These are phyloP conservation scores for Diversispora epigaea DNA, from an alignment of 192 early-diverging fungal species.

Conservation along the genomic window DNA sequence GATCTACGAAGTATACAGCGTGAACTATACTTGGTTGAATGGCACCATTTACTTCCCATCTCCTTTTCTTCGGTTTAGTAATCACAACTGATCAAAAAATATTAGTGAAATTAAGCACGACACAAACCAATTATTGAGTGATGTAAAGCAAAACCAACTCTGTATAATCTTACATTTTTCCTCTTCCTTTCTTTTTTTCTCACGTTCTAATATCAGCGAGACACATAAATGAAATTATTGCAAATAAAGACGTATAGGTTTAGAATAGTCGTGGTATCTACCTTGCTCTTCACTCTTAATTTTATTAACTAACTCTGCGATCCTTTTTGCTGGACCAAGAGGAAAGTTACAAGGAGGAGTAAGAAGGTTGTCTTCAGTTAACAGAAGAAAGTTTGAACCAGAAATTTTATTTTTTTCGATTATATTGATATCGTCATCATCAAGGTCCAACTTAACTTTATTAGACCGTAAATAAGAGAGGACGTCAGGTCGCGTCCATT, in stretches of 20 bases:
- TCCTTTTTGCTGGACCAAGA: conserved; percentile 3
- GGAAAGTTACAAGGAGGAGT: not conserved
- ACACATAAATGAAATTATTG: conserved; percentile 3
- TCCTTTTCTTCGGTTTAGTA: conserved; percentile 26
- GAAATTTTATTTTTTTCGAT: too few relatives aligned
- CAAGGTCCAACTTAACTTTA: too few relatives aligned
- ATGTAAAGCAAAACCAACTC: conserved; percentile 11
- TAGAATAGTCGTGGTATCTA: conserved; percentile 5
- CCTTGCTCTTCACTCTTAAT: conserved; percentile 5
- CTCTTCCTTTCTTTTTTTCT: conserved; percentile 23
- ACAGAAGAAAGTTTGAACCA: conserved; percentile 1
- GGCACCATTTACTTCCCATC: conserved; percentile 12
- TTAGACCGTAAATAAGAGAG: too few relatives aligned
- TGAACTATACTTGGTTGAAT: not conserved
- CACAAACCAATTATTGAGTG: too few relatives aligned
- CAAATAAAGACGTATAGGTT: conserved; percentile 11
- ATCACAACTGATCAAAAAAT: too few relatives aligned
- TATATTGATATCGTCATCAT: too few relatives aligned
- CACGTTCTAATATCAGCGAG: conserved; percentile 18
- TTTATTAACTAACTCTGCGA: not conserved
- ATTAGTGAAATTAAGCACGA: too few relatives aligned
- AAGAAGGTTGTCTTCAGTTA: not conserved
- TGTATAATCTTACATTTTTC: conserved; percentile 26
- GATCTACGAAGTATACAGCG: conserved; percentile 33
- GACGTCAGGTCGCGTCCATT: too few relatives aligned